Percentiles rank a stretch among this genome's conserved stretches.
phyloP scores from a whole-genome alignment of 2,329 filamentous ascomycete species.

The Aureobasidium sp. region DNA sequence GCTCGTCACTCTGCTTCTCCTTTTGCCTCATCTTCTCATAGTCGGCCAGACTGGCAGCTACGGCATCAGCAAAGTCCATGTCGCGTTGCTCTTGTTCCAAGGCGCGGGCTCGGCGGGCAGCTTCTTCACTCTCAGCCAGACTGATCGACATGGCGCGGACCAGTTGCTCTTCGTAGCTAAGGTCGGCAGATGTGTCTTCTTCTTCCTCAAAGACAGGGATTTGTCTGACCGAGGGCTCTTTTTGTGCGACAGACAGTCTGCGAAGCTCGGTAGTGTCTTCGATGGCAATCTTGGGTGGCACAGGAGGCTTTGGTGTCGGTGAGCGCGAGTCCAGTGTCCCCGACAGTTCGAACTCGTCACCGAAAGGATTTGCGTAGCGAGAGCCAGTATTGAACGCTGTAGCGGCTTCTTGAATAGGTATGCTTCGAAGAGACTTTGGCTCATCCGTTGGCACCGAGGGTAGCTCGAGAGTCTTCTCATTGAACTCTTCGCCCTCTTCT shows the following conservation, averaged over 20 bases:
- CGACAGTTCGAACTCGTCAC: constrained; percentile 34
- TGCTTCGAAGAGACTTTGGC: constrained; percentile 2
- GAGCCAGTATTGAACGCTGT: constrained; percentile 35
- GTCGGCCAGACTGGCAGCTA: constrained; percentile 28
- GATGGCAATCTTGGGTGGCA: constrained; percentile 38
- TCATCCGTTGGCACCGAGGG: constrained; percentile 18
- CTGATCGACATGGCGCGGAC: constrained; percentile 31
- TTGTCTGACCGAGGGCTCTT: constrained; percentile 7
- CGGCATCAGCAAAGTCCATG: constrained; percentile 27
- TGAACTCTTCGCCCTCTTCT: neutral
- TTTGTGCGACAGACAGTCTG: neutral
- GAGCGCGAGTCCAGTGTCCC: constrained; percentile 22
- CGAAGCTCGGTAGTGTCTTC: constrained; percentile 19
- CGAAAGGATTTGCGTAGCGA: constrained; percentile 39
- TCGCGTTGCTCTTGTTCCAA: constrained; percentile 23
- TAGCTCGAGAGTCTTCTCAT: constrained; percentile 8
- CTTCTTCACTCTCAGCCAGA: constrained; percentile 26
- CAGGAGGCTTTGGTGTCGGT: constrained; percentile 35
- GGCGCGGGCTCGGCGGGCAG: constrained; percentile 14
- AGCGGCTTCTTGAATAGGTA: neutral
- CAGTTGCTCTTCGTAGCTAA: constrained; percentile 32
- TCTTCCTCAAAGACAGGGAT: neutral
- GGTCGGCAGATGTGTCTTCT: constrained; percentile 17
- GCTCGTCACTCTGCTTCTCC: constrained; percentile 20
- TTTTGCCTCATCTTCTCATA: constrained; percentile 19